These are phyloP conservation scores for Mycena albidolilacea DNA, from an alignment of 768 basidiomycete genomes.

Conservation along the genomic window DNA sequence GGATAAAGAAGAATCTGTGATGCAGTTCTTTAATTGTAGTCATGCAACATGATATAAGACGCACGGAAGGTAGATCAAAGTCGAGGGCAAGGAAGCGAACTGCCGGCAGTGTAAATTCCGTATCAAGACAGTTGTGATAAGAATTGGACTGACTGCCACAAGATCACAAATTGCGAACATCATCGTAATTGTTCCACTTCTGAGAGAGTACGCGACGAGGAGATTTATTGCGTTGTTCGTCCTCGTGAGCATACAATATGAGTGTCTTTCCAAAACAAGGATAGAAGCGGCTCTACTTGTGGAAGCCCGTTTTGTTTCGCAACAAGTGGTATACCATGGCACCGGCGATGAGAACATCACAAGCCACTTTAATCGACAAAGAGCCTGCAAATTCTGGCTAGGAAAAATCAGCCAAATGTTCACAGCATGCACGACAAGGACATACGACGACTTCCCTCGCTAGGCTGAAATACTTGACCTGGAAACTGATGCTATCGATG, in stretches of 20 bases:
- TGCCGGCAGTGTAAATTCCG: not conserved
- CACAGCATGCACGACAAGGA: not conserved
- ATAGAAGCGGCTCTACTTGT: not conserved
- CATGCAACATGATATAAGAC: constrained; percentile 11
- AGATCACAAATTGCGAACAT: constrained; percentile 10
- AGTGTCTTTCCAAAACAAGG: not conserved
- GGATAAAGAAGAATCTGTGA: constrained; percentile 12
- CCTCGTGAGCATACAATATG: constrained; percentile 13
- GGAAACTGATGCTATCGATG: constrained; percentile 15
- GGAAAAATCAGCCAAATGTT: constrained; percentile 6
- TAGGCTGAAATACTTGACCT: constrained; percentile 12
- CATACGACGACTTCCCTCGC: constrained; percentile 5
- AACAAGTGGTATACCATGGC: constrained; percentile 26
- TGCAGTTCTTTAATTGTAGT: not conserved
- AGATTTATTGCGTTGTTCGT: constrained; percentile 17
- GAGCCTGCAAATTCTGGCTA: not conserved
- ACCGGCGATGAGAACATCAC: constrained; percentile 16
- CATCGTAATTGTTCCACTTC: constrained; percentile 10
- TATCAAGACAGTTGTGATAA: not conserved
- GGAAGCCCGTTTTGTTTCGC: not conserved
- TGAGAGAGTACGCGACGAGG: constrained; percentile 13
- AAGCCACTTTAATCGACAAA: constrained; percentile 3
- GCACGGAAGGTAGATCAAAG: constrained; percentile 4
- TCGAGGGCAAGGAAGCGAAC: not conserved
- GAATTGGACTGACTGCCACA: not conserved